Evolutionary conservation across 106 monocot genomes (phyloP), one percentile per base, ranked within the genome.

Genomic region (Dendrobium chrysotoxum): DNA sequence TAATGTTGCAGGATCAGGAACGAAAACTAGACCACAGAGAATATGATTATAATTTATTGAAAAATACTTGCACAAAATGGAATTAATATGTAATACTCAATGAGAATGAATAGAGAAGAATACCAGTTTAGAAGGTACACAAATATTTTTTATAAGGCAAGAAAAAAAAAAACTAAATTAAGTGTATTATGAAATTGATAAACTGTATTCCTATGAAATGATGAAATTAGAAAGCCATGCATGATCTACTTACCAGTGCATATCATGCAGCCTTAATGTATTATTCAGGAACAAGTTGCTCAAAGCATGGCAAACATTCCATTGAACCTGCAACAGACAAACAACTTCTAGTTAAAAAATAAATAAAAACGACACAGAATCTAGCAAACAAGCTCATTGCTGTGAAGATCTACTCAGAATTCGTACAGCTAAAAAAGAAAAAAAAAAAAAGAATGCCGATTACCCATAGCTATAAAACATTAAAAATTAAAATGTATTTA

Each of bases 291-390:
- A 99, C 77, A 99, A 85, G 79, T 99, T 99, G 81, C 95, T 90
- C 80, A 99, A 83, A 74, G 99, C 95, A 88, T 99, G 90, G 65
- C 99, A 99, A 78, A 99, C 95, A 90, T 99, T 99, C 95, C 99
- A 99, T 42, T 99, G 99, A 16, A 99, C 99, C 99, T 99, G 88
- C 39, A 89, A 83, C 25, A 81, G 72, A 53, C 1, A 70, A 35
- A 70, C 6, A 25, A 65, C 23, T 8, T 25, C 23, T 65, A 23
- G 10, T 25, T 64, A 64, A 64, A 64, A 50, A 65, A 1, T 65
- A 7, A 82, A 46, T 35, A 40, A 50, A 39, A 53, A 26, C 61
- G 15, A 10, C n/a, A 65, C 0, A 0, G 23, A 25, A 65, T 5
- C 64, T 10, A 25, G 26, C 64, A 65, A 65, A 65, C 2, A 65